Evolutionary conservation across 805 yeast species (phyloP).

Genomic region (Metschnikowia peoriensis): DNA sequence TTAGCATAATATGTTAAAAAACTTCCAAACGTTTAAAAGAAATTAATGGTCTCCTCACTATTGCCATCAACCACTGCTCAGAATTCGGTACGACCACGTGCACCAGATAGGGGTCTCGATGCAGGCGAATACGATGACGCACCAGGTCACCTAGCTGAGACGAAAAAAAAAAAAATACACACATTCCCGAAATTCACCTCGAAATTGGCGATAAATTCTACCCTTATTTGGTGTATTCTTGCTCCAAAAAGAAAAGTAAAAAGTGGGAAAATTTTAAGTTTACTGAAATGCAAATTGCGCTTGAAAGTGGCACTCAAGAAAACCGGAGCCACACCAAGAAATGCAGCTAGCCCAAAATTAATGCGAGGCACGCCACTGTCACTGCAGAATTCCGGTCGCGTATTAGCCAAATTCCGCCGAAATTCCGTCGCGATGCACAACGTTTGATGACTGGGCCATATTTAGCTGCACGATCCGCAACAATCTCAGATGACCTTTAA

Average conservation of each 20-base stretch:
- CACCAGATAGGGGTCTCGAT: neutral
- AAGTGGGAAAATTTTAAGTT: too few relatives aligned
- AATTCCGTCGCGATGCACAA: slow-evolving; percentile 5
- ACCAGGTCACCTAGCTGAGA: neutral
- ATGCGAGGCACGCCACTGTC: neutral
- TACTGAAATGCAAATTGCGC: too few relatives aligned
- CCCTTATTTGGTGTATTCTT: neutral
- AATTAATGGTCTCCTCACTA: too few relatives aligned
- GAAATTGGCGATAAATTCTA: neutral
- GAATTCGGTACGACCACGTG: neutral
- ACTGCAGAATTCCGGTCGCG: neutral
- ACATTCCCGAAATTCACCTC: neutral
- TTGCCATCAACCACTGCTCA: too few relatives aligned
- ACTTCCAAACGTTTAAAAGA: too few relatives aligned
- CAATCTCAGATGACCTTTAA: neutral
- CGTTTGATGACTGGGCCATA: neutral
- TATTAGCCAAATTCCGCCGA: slow-evolving; percentile 4
- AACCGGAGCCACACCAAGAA: neutral
- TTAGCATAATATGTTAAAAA: too few relatives aligned
- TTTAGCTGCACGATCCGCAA: neutral
- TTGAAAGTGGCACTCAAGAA: too few relatives aligned
- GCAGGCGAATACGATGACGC: neutral
- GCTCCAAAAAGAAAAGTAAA: neutral
- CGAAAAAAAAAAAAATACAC: too few relatives aligned
- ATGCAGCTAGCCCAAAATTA: neutral